Base-by-base conservation (phyloP, 1,284 basidiomycete species). In the Ustanciosporium gigantosporum region DNA sequence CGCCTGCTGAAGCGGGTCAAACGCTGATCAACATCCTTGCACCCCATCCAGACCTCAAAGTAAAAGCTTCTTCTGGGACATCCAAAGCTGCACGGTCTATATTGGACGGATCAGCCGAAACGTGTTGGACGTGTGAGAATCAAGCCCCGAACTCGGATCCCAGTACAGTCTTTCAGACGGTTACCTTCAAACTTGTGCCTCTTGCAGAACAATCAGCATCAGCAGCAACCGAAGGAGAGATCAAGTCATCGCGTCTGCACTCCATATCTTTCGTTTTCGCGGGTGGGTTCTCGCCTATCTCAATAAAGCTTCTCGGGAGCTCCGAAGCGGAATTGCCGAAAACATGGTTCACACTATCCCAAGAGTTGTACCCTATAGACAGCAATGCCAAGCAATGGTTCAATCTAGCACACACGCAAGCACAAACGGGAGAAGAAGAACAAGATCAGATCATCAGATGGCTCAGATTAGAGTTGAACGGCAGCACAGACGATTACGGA, bases 71-170 rank as follows among this genome's bases (percentile, higher is more conserved):
- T 13, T 64, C 59, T 13, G 65, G 65, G 8, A 19, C 53, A 11
- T 53, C 53, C 2, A 67, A 64, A 31, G 50, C 55, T 20, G 59
- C 34, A n/a, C 62, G 56, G 31, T 50, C 36, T 35, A 42, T 67
- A 22, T 59, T 67, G 25, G 49, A 55, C 36, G 65, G 45, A 4
- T 49, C 46, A 4, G 7, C 41, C 17, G 65, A 67, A 45, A 59
- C 65, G 14, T 64, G 59, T 35, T 67, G 65, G 65, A 59, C 53
- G 17, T 58, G 55, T 5, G 65, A 59, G 27, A 51, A 56, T n/a
- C 43, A 55, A 11, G 16, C 56, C 7, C 56, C 61, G 25, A 51
- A 50, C 36, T 38, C 36, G 31, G 47, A 59, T 15, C 44, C 56
- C 15, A 32, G 36, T 14, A 20, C 46, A 0, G 31, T 46, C 2